Conservation (phyloP, 2,329 filamentous ascomycete genomes). For the Cryphonectria parasitica region DNA sequence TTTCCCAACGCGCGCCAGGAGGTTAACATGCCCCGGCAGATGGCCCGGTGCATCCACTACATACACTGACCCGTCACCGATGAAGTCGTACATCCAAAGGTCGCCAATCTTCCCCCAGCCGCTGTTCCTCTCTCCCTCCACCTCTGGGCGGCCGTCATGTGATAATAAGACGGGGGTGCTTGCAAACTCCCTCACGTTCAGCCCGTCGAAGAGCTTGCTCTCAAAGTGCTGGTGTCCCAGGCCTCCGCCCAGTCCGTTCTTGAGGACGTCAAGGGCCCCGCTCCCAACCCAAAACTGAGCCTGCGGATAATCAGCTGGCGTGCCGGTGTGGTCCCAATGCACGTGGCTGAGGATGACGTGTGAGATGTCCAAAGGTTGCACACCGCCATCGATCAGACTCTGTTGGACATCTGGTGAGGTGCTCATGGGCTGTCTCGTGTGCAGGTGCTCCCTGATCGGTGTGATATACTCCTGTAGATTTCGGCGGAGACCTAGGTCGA, state of each 20-base stretch:
- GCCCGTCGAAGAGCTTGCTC: conserved; percentile 34
- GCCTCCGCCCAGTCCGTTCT: conserved; percentile 36
- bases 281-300: conserved; percentile 55
- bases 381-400: conserved; percentile 38
- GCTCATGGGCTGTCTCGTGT: conserved; percentile 48
- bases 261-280: conserved; percentile 47
- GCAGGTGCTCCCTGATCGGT: conserved; percentile 49
- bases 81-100: conserved; percentile 52
- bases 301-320: conserved; percentile 52
- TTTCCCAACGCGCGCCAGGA: conserved; percentile 46
- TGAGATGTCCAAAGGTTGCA: conserved; percentile 34
- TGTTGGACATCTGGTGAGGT: conserved; percentile 48
- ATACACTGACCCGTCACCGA: conserved; percentile 50
- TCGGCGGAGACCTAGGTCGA: conserved; percentile 57
- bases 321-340: conserved; percentile 64
- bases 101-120: conserved; percentile 45
- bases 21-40: conserved; percentile 54
- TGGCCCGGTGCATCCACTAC: conserved; percentile 56
- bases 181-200: conserved; percentile 48
- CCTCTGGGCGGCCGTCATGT: background rate
- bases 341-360: conserved; percentile 53
- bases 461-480: conserved; percentile 47
- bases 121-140: background rate
- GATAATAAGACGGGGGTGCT: conserved; percentile 31
- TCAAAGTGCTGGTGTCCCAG: conserved; percentile 39